Conservation (phyloP, 2,329 filamentous ascomycete genomes). For the Eutypella sp. region DNA sequence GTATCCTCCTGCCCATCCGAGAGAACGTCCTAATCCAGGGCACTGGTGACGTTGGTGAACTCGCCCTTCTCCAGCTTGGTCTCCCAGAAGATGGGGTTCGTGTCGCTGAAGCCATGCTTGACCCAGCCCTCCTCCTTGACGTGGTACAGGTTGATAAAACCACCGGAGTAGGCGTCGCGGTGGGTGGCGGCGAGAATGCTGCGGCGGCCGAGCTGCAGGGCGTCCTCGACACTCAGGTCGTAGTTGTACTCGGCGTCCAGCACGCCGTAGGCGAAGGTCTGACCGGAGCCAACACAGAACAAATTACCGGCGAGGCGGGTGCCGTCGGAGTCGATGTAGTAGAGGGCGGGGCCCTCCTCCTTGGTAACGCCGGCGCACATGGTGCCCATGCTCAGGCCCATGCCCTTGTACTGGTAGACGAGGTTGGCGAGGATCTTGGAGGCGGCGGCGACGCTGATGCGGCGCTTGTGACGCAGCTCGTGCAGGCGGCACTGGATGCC, state of each 20-base stretch:
- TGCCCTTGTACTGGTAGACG: slow-evolving; percentile 97
- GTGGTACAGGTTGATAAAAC: slow-evolving; percentile 97
- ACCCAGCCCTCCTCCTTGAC: slow-evolving; percentile 99
- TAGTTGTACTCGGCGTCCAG: slow-evolving; percentile 93
- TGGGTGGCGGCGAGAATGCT: slow-evolving; percentile 96
- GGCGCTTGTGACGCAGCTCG: slow-evolving; percentile 97
- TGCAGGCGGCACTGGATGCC: slow-evolving; percentile 99
- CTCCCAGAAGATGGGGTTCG: slow-evolving; percentile 99
- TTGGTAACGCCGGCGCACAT: slow-evolving; percentile 98
- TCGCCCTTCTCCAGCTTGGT: slow-evolving; percentile 98
- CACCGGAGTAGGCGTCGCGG: slow-evolving; percentile 96
- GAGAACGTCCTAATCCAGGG: slow-evolving; percentile 50
- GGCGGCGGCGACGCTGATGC: slow-evolving; percentile 94
- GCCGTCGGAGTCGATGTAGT: slow-evolving; percentile 98
- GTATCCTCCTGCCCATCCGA: too few relatives aligned
- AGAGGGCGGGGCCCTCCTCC: slow-evolving; percentile 92
- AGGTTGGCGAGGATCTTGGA: slow-evolving; percentile 98
- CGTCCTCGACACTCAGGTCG: slow-evolving; percentile 80
- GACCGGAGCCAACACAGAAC: slow-evolving; percentile 96
- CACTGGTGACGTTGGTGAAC: slow-evolving; percentile 89
- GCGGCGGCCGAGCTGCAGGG: slow-evolving; percentile 81
- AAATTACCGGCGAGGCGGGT: slow-evolving; percentile 89
- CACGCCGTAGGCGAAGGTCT: slow-evolving; percentile 98
- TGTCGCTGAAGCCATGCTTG: slow-evolving; percentile 97
- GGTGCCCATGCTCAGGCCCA: slow-evolving; percentile 98